These are phyloP conservation scores for Malus orientalis DNA, from an alignment of 306 rosid species.

Conservation along the genomic window DNA sequence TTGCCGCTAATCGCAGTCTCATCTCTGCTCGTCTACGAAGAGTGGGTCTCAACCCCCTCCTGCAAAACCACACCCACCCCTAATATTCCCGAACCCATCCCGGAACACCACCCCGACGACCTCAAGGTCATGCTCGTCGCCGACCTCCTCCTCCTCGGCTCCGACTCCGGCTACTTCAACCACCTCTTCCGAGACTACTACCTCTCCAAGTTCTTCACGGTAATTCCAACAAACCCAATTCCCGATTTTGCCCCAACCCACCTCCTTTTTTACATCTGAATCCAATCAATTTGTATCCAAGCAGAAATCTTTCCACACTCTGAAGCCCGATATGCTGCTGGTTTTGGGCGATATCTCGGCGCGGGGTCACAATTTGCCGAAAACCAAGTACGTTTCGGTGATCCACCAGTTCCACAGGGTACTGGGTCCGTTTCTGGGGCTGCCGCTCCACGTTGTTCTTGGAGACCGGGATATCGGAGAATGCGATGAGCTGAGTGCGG, in stretches of 20 bases:
- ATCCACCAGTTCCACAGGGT: slow-evolving; percentile 36
- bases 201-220: slow-evolving; percentile 58
- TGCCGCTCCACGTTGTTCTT: slow-evolving; percentile 52
- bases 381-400: slow-evolving; percentile 38
- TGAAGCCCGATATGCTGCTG: slow-evolving; percentile 61
- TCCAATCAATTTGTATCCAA: slow-evolving; percentile 15
- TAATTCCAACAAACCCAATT: slow-evolving; percentile 3
- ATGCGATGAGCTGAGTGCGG: slow-evolving; percentile 29
- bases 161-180: slow-evolving; percentile 30
- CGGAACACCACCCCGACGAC: slow-evolving; percentile 19
- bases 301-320: slow-evolving; percentile 51
- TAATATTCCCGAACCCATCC: slow-evolving; percentile 1
- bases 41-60: slow-evolving; percentile 47
- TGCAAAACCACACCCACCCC: slow-evolving; percentile 27
- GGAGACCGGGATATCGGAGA: slow-evolving; percentile 66
- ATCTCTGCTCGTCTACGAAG: slow-evolving; percentile 33
- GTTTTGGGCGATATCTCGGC: slow-evolving; percentile 71
- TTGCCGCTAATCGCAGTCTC: slow-evolving; percentile 24
- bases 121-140: slow-evolving; percentile 61
- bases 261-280: not conserved
- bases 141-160: slow-evolving; percentile 49
- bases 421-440: slow-evolving; percentile 47
- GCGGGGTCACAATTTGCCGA: slow-evolving; percentile 42
- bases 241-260: not conserved
- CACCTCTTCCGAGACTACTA: slow-evolving; percentile 39